Evolutionary conservation across 163 green algal species (phyloP).

Genomic region (Botryococcus braunii): DNA sequence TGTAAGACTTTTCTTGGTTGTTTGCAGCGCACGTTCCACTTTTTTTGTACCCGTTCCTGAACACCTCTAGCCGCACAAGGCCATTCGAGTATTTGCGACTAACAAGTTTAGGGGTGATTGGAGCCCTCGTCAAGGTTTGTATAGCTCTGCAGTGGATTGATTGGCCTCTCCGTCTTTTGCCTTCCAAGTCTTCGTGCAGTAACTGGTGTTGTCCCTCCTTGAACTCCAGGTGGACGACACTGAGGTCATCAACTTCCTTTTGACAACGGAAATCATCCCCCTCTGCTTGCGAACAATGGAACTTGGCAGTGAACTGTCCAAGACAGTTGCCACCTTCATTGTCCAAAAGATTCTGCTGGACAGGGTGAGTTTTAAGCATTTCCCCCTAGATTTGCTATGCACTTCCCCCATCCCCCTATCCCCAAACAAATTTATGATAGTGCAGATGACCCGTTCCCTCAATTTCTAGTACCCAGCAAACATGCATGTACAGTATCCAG

Average conservation of each 20-base stretch:
- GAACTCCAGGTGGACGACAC: conserved; percentile 82
- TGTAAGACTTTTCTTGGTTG: neutral
- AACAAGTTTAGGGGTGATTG: conserved; percentile 93
- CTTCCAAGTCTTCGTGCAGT: neutral
- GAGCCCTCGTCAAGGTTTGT: conserved; percentile 87
- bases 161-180: neutral
- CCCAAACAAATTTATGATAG: too few relatives aligned
- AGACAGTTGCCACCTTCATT: conserved; percentile 98
- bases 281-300: conserved; percentile 98
- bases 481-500: too few relatives aligned
- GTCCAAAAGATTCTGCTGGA: conserved; percentile 99
- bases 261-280: conserved; percentile 98
- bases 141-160: conserved; percentile 3
- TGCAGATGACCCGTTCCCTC: too few relatives aligned
- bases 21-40: conserved; percentile 90
- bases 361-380: conserved; percentile 37
- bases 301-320: conserved; percentile 95
- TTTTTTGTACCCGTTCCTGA: conserved; percentile 98
- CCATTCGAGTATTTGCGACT: conserved; percentile 98
- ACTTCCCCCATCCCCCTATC: too few relatives aligned
- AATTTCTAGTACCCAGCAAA: too few relatives aligned
- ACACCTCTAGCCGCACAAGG: conserved; percentile 92
- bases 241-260: conserved; percentile 98
- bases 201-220: neutral
- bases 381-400: neutral